Evolutionary conservation across 495 filamentous ascomycete genomes (phyloP).

Genomic region (Aspergillus campestris): DNA sequence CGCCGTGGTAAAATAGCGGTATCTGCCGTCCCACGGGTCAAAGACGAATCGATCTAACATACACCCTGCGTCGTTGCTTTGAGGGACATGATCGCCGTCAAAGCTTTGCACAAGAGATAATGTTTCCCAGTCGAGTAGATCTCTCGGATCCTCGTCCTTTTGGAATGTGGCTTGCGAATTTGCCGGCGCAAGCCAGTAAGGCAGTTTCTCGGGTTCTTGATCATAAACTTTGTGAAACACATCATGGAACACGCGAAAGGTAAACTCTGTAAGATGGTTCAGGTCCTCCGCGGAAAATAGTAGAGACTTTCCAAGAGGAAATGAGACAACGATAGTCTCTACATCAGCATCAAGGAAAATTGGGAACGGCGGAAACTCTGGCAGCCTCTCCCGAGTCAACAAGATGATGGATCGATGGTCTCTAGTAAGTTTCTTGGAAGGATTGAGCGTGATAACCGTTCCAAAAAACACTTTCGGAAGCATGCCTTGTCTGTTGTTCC

Average conservation of each 20-base stretch:
- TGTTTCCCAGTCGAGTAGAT: conserved; percentile 59
- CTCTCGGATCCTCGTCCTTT: conserved; percentile 9
- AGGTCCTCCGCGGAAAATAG: conserved; percentile 32
- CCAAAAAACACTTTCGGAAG: conserved; percentile 52
- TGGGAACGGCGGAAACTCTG: conserved; percentile 57
- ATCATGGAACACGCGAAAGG: conserved; percentile 69
- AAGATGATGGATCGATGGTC: conserved; percentile 59
- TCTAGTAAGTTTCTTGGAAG: conserved; percentile 49
- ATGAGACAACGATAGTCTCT: conserved; percentile 47
- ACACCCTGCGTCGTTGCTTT: conserved; percentile 43
- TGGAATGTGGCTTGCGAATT: conserved; percentile 4
- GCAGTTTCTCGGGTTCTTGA: conserved; percentile 50
- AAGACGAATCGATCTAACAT: conserved; percentile 60
- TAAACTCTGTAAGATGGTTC: conserved; percentile 55
- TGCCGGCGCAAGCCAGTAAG: conserved; percentile 79
- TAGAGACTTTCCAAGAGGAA: conserved; percentile 30
- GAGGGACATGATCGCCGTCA: conserved; percentile 45
- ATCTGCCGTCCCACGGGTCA: conserved; percentile 64
- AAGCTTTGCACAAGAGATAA: conserved; percentile 45
- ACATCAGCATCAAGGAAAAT: conserved; percentile 59
- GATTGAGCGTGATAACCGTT: conserved; percentile 53
- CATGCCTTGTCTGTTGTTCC: conserved; percentile 47
- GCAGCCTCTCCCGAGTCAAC: conserved; percentile 58
- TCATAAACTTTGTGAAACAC: conserved; percentile 84
- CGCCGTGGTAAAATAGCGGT: conserved; percentile 37